Base-by-base conservation (phyloP, 495 filamentous ascomycete species). In the Penicillium malachiteum region DNA sequence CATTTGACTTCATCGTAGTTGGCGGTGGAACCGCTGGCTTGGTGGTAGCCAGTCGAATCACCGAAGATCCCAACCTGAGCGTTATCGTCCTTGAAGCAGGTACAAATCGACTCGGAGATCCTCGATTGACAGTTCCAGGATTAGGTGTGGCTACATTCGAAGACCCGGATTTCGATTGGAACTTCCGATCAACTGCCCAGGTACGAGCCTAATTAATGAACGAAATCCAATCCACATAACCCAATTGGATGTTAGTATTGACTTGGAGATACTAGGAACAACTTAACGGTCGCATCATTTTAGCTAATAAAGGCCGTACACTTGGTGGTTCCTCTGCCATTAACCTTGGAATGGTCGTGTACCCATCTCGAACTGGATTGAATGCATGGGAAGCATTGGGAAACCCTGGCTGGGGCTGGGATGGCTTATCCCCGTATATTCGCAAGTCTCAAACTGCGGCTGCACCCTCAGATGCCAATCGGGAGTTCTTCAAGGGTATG, bases 1-100 rank as follows among this genome's bases (percentile, higher is more conserved):
- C 6, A 14, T 64, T 55, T 11, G 61, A 64, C 17, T 64, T 57
- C 45, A 43, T 64, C 5, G 42, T 64, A 26, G 40, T 64, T 38
- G 60, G 78, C 1, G 79, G 72, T 5, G 80, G 80, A 0, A 75
- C 78, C 3, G 64, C 76, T 32, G 79, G 78, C 10, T 62, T 82
- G 6, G 76, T 75, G 0, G 69, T 82, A 11, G 80, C 79, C 1
- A 70, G 71, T 39, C 64, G 78, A 8, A 62, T 84, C n/a, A 75
- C 75, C 0, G 78, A 80, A 56, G 57, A 78, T 37, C 58, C 58
- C 9, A 54, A 67, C 32, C 62, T 73, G 10, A 56, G 62, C 0
- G 76, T 85, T 10, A 58, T 83, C 3, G 75, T 84, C 7, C 63
- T 85, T 48, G 82, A 85, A 66, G 79, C 79, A 26, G 82, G 82